A percentile compares a stretch with the other conserved stretches of the same genome.
phyloP scores from a whole-genome alignment of 129 eudicot species.

The Flaveria trinervia region DNA sequence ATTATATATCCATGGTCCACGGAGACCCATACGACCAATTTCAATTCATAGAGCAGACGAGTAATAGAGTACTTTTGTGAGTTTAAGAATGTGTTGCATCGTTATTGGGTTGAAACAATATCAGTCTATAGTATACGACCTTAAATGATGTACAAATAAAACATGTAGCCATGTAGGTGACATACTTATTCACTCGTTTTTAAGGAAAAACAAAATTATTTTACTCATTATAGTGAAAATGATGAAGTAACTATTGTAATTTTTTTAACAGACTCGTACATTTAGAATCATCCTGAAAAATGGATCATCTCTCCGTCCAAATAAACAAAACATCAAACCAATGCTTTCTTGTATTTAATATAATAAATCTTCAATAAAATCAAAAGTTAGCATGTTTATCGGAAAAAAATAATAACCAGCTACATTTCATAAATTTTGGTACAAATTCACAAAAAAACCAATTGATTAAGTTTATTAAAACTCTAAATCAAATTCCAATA shows the following conservation, averaged over 20 bases:
- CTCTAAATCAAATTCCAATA: neutral
- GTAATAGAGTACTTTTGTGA: neutral
- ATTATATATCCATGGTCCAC: neutral
- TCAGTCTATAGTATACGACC: neutral
- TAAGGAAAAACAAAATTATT: too few relatives aligned
- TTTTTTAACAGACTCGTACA: too few relatives aligned
- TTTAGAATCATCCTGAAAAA: too few relatives aligned
- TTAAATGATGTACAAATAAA: neutral
- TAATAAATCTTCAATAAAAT: neutral
- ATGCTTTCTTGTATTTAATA: too few relatives aligned
- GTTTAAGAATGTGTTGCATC: neutral
- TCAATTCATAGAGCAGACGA: neutral
- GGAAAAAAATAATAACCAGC: neutral
- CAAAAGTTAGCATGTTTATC: neutral
- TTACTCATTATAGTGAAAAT: too few relatives aligned
- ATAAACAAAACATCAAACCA: too few relatives aligned
- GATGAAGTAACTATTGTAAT: too few relatives aligned
- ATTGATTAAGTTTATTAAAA: neutral
- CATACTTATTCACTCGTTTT: too few relatives aligned
- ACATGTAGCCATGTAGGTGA: too few relatives aligned
- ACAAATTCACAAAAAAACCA: too few relatives aligned
- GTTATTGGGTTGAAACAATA: neutral
- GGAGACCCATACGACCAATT: neutral
- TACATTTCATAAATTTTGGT: neutral
- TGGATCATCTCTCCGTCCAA: too few relatives aligned